A percentile compares a stretch with the other conserved stretches of the same genome.
These are phyloP conservation scores for Cystobasidiopsis lactophilus DNA, from an alignment of 768 basidiomycete species.

Conservation along the genomic window DNA sequence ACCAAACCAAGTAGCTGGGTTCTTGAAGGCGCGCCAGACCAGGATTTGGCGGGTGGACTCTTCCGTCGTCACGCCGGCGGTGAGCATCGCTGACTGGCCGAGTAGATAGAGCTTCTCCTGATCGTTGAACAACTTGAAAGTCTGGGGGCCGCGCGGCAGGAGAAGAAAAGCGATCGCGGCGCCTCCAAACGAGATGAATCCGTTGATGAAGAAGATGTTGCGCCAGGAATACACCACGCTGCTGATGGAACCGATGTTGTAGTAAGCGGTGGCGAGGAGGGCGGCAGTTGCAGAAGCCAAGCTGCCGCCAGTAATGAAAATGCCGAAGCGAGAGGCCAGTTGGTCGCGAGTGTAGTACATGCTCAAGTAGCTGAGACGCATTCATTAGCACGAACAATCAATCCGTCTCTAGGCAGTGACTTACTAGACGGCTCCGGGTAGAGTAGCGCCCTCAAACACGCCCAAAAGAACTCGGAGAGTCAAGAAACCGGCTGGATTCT, in stretches of 20 bases:
- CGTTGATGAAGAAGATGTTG: background rate
- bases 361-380: background rate
- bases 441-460: background rate
- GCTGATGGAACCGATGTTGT: background rate
- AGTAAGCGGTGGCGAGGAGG: background rate
- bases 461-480: conserved; percentile 1
- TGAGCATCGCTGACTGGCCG: background rate
- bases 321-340: background rate
- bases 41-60: background rate
- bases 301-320: background rate
- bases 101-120: background rate
- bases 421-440: background rate
- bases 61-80: background rate
- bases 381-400: background rate
- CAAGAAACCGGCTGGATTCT: background rate
- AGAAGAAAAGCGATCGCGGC: background rate
- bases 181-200: background rate
- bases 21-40: background rate
- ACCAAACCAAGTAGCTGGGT: background rate
- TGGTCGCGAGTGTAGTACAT: background rate
- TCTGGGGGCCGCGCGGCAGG: background rate
- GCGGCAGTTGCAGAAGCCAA: background rate
- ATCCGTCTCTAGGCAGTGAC: background rate
- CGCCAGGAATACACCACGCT: background rate
- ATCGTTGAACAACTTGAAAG: background rate